Evolutionary conservation across 208 protist genomes (phyloP), one percentile per base, ranked within the genome.

Genomic region (Trypanosoma mega): DNA sequence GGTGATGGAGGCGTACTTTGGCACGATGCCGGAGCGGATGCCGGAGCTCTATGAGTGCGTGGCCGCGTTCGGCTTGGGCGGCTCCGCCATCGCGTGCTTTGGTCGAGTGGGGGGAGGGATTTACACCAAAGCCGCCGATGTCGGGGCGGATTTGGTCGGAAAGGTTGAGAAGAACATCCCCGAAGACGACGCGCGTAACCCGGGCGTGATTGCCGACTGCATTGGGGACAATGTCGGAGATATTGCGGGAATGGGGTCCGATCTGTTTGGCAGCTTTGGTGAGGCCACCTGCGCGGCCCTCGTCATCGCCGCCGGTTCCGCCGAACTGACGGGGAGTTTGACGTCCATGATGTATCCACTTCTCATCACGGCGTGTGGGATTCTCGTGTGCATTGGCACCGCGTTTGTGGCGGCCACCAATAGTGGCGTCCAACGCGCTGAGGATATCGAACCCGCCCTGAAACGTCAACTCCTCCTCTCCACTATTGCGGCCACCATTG

Each of bases 211-310:
- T 71, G 96, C 96, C 14, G 94, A 98, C 70, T 97, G 94, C 72
- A 97, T 98, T 44, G 95, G 96, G 27, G 96, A 98, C 68, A 98
- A 98, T 72, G 96, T 96, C 16, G 96, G 96, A 27, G 96, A 98
- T 58, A 95, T 96, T 55, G 96, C 94, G 26, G 97, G 95, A 33
- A 96, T 94, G 80, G 95, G 95, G 26, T 96, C 95, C 34, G 97
- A 98, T 66, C 76, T 98, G 11, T 98, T 98, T 63, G 96, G 97
- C 31, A 97, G 92, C 59, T 98, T 95, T 70, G 96, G 93, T 26
- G 97, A 94, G 58, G 86, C 93, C 9, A 97, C 97, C n/a, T 98
- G 97, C 70, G 90, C 86, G n/a, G 81, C 86, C 4, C 80, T 94
- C 36, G 84, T 94, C 3, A 85, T 94, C 69, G 84, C 84, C 3